Evolutionary conservation across 2,329 filamentous ascomycete species (phyloP).

Genomic region (Pyricularia grisea): DNA sequence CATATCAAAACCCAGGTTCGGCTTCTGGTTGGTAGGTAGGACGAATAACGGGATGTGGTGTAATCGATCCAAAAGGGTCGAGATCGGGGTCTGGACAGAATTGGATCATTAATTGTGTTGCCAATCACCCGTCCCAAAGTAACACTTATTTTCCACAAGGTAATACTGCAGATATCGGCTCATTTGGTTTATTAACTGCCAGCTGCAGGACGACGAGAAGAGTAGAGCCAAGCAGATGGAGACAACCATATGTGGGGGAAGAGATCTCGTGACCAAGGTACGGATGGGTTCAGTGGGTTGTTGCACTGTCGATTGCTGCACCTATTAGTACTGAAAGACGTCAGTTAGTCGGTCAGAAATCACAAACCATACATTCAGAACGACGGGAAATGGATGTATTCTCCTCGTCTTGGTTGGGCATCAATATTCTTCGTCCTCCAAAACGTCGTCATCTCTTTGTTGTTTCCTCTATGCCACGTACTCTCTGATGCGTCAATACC

Average conservation of each 20-base stretch:
- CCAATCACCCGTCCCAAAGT: background rate
- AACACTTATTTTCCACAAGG: background rate
- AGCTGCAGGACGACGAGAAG: too few species aligned
- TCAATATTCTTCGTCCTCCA: background rate
- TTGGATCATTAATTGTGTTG: background rate
- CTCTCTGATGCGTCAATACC: too few species aligned
- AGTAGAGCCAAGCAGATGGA: background rate
- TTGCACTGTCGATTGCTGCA: background rate
- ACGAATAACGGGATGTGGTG: background rate
- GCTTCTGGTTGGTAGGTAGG: background rate
- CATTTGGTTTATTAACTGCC: background rate
- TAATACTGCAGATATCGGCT: background rate
- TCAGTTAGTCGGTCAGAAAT: background rate
- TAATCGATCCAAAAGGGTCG: background rate
- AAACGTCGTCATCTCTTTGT: background rate
- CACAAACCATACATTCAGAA: background rate
- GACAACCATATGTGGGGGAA: background rate
- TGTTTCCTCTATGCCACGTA: background rate
- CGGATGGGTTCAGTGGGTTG: background rate
- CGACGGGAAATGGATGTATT: background rate
- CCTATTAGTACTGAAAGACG: background rate
- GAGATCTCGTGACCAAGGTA: background rate
- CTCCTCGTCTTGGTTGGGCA: background rate
- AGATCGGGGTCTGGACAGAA: background rate
- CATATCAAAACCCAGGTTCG: background rate